These are phyloP conservation scores for Byssothecium circinans DNA, from an alignment of 2,329 filamentous ascomycete species.

Conservation along the genomic window DNA sequence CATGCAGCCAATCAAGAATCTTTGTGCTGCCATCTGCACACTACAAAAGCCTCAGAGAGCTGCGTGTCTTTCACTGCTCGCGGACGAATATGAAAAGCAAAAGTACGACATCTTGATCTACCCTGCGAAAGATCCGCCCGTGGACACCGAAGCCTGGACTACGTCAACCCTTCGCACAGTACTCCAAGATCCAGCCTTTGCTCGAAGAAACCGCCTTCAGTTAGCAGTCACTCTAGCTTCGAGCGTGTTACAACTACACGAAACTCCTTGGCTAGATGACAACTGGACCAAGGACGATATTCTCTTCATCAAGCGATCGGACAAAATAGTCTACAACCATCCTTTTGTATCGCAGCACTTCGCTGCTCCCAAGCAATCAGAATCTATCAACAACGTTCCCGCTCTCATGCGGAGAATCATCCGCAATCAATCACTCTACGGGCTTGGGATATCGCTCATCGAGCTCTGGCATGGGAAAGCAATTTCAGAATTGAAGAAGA, in stretches of 20 bases:
- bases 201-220: slow-evolving; percentile 16
- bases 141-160: slow-evolving; percentile 16
- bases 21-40: slow-evolving; percentile 19
- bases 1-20: slow-evolving; percentile 18
- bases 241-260: slow-evolving; percentile 24
- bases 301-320: slow-evolving; percentile 20
- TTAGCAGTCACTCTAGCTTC: slow-evolving; percentile 24
- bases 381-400: neutral
- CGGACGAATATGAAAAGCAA: slow-evolving; percentile 14
- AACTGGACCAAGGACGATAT: slow-evolving; percentile 28
- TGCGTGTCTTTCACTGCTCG: slow-evolving; percentile 20
- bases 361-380: neutral
- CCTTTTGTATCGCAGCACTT: slow-evolving; percentile 20
- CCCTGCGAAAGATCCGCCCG: slow-evolving; percentile 11
- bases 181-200: slow-evolving; percentile 16
- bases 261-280: slow-evolving; percentile 27
- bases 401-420: slow-evolving; percentile 18
- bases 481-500: slow-evolving; percentile 20
- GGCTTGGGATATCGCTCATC: slow-evolving; percentile 37
- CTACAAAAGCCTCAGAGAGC: slow-evolving; percentile 18
- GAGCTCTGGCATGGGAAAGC: slow-evolving; percentile 37
- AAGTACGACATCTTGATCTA: slow-evolving; percentile 22
- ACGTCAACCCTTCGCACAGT: slow-evolving; percentile 15
- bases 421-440: slow-evolving; percentile 37
- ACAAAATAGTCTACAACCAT: slow-evolving; percentile 16